Evolutionary conservation across 2,329 filamentous ascomycete species (phyloP).

Genomic region (Alternaria rosae): DNA sequence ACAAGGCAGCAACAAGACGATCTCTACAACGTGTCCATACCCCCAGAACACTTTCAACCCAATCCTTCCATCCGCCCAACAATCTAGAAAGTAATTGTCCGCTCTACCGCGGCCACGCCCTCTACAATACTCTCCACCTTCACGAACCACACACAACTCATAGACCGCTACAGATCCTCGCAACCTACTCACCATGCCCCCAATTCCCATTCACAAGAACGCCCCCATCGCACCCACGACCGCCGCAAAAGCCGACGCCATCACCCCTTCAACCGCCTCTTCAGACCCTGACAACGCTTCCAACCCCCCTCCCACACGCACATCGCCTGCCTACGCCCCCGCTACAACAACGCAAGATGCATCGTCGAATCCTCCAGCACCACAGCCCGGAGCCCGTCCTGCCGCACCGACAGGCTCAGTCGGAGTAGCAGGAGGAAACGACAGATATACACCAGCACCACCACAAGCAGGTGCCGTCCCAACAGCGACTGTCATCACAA

Average conservation of each 20-base stretch:
- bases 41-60: not conserved
- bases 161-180: not conserved
- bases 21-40: slow-evolving; percentile 3
- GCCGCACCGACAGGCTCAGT: slow-evolving; percentile 27
- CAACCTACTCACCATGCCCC: slow-evolving; percentile 49
- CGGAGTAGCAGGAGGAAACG: slow-evolving; percentile 1
- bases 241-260: slow-evolving; percentile 44
- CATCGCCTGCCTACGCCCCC: slow-evolving; percentile 34
- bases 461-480: slow-evolving; percentile 50
- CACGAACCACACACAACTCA: not conserved
- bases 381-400: slow-evolving; percentile 52
- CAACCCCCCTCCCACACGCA: slow-evolving; percentile 47
- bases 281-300: slow-evolving; percentile 20
- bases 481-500: slow-evolving; percentile 39
- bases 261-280: slow-evolving; percentile 50
- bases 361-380: slow-evolving; percentile 38
- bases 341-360: slow-evolving; percentile 41
- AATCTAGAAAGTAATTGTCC: not conserved
- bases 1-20: slow-evolving; percentile 35
- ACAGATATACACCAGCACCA: slow-evolving; percentile 34
- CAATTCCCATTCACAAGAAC: slow-evolving; percentile 56
- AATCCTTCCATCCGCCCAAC: not conserved
- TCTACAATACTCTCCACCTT: not conserved
- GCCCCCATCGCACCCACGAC: slow-evolving; percentile 54
- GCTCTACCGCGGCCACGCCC: not conserved